Percentiles rank a stretch among this genome's conserved stretches.
Evolutionary conservation across 2,329 filamentous ascomycete species (phyloP).

Genomic region (Microdochium trichocladiopsis): DNA sequence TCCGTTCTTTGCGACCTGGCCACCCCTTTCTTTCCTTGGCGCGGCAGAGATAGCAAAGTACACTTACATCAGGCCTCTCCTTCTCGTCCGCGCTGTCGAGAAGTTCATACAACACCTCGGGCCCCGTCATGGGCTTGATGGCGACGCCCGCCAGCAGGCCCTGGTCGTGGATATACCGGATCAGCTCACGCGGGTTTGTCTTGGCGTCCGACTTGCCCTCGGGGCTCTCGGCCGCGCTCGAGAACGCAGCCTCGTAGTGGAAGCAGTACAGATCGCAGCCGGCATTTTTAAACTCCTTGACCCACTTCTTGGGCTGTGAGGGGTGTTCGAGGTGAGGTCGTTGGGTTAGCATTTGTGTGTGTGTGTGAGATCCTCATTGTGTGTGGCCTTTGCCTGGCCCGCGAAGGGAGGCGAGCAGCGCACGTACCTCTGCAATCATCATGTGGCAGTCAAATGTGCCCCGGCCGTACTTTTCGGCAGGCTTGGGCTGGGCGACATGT

Average conservation of each 20-base stretch:
- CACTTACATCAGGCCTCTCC: constrained; percentile 81
- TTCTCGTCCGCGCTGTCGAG: constrained; percentile 64
- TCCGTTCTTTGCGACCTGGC: too few relatives aligned
- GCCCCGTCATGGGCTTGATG: constrained; percentile 86
- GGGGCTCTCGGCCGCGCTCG: constrained; percentile 76
- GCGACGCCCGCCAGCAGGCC: constrained; percentile 91
- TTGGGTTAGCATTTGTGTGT: too few relatives aligned
- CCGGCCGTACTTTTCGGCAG: constrained; percentile 56
- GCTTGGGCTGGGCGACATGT: constrained; percentile 66
- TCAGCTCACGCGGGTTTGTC: constrained; percentile 78
- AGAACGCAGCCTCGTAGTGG: constrained; percentile 95
- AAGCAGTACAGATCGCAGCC: constrained; percentile 99
- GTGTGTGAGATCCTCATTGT: too few relatives aligned
- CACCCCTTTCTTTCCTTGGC: not conserved
- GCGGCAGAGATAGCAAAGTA: not conserved
- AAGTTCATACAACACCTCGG: constrained; percentile 89
- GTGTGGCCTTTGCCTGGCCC: too few relatives aligned
- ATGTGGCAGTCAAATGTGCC: constrained; percentile 99
- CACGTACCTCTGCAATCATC: constrained; percentile 95
- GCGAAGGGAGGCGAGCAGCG: not conserved
- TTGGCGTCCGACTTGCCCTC: constrained; percentile 59
- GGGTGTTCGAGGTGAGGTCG: not conserved
- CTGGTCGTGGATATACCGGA: constrained; percentile 82
- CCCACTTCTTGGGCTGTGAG: constrained; percentile 88
- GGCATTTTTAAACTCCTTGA: constrained; percentile 86